Conservation (phyloP, 2,329 filamentous ascomycete genomes). For the Alternaria novae-zelandiae region DNA sequence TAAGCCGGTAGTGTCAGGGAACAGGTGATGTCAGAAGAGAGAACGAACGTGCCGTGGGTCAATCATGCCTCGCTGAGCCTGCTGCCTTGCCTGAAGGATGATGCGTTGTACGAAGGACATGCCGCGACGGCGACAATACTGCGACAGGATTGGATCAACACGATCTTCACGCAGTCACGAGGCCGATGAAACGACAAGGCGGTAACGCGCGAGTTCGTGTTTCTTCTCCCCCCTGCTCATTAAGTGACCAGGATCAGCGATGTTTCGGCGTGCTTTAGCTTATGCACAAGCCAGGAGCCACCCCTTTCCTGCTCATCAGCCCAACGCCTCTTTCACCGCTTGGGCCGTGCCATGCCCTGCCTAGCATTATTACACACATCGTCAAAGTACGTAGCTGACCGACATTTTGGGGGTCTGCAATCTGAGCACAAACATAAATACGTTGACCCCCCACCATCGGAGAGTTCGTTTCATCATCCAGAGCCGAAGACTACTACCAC, state of each 20-base stretch:
- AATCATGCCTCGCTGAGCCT: slow-evolving; percentile 21
- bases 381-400: slow-evolving; percentile 50
- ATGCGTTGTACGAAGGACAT: slow-evolving; percentile 31
- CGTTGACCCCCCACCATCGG: slow-evolving; percentile 37
- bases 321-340: slow-evolving; percentile 50
- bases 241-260: slow-evolving; percentile 44
- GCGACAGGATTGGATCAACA: slow-evolving; percentile 44
- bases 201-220: slow-evolving; percentile 43
- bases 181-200: slow-evolving; percentile 49
- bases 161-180: slow-evolving; percentile 49
- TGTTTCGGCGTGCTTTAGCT: slow-evolving; percentile 47
- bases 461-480: slow-evolving; percentile 44
- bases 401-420: slow-evolving; percentile 47
- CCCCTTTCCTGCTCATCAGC: slow-evolving; percentile 49
- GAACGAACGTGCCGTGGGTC: slow-evolving; percentile 19
- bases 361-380: slow-evolving; percentile 49
- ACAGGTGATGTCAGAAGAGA: slow-evolving; percentile 44
- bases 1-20: slow-evolving; percentile 25
- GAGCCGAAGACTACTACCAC: slow-evolving; percentile 24
- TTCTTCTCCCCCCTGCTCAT: slow-evolving; percentile 42
- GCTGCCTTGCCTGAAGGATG: slow-evolving; percentile 22
- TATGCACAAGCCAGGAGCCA: slow-evolving; percentile 47
- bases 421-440: slow-evolving; percentile 51
- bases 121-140: slow-evolving; percentile 28
- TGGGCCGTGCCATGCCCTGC: slow-evolving; percentile 45